Evolutionary conservation across 768 basidiomycete genomes (phyloP).

Genomic region (Serpula lacrymans): DNA sequence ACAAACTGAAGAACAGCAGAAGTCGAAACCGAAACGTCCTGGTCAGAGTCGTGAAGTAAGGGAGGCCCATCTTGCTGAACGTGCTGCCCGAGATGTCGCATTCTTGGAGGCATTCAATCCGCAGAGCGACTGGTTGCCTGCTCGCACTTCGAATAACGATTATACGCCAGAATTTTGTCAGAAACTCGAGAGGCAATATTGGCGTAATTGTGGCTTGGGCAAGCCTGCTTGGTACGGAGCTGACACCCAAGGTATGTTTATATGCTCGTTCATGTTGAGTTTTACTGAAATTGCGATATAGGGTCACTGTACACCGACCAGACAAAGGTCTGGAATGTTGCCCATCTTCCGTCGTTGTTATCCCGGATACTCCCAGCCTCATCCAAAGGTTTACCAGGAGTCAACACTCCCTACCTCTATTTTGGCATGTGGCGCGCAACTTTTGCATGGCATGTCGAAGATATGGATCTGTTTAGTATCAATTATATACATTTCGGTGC

Average conservation of each 20-base stretch:
- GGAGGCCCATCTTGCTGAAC: constrained; percentile 48
- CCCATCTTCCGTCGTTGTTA: constrained; percentile 80
- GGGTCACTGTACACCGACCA: constrained; percentile 71
- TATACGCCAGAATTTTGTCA: constrained; percentile 88
- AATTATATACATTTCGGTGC: constrained; percentile 99
- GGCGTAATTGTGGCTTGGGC: constrained; percentile 87
- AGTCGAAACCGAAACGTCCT: constrained; percentile 42
- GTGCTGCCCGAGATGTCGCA: constrained; percentile 37
- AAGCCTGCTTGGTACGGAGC: constrained; percentile 98
- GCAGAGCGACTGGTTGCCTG: constrained; percentile 74
- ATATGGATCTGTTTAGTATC: constrained; percentile 98
- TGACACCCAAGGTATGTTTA: constrained; percentile 77
- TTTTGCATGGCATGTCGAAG: constrained; percentile 99
- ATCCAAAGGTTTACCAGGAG: constrained; percentile 79
- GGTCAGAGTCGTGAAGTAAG: constrained; percentile 36
- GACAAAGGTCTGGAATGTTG: constrained; percentile 92
- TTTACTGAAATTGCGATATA: constrained; percentile 17
- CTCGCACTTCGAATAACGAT: constrained; percentile 65
- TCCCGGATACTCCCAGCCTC: constrained; percentile 71
- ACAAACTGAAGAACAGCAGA: constrained; percentile 32
- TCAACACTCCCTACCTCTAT: constrained; percentile 96
- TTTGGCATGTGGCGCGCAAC: constrained; percentile 99
- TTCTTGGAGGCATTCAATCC: constrained; percentile 78
- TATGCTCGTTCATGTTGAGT: too few species aligned
- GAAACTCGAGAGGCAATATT: constrained; percentile 84